A percentile compares a stretch with the other conserved stretches of the same genome.
These are phyloP conservation scores for Lentinula sp. DNA, from an alignment of 768 basidiomycete species.

Conservation along the genomic window DNA sequence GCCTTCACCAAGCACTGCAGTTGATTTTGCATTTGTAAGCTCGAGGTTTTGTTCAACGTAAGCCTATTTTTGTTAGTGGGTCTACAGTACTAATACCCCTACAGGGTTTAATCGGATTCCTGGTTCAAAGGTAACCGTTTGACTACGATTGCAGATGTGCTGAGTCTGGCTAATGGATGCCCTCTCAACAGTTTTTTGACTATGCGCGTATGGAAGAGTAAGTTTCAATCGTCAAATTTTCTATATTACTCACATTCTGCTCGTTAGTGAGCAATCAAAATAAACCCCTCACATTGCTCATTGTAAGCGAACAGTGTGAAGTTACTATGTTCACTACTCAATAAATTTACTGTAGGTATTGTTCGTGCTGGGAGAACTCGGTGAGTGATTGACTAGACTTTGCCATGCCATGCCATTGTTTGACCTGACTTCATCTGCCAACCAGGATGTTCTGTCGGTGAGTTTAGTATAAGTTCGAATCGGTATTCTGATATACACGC, in stretches of 20 bases:
- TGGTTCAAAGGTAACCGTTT: constrained; percentile 43
- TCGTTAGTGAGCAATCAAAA: constrained; percentile 44
- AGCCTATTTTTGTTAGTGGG: constrained; percentile 6
- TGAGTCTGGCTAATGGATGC: background rate
- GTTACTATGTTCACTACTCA: constrained; percentile 10
- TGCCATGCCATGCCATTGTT: background rate
- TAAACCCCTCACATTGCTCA: constrained; percentile 30
- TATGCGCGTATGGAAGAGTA: constrained; percentile 39
- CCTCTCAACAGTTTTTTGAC: constrained; percentile 29
- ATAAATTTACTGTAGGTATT: constrained; percentile 21
- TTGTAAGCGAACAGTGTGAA: constrained; percentile 22
- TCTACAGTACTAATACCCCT: background rate
- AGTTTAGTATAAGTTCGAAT: constrained; percentile 2
- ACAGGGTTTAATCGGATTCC: constrained; percentile 47
- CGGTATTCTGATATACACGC: background rate
- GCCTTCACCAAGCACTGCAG: background rate
- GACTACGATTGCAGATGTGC: background rate
- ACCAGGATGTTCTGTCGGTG: constrained; percentile 33
- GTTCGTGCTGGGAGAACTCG: constrained; percentile 46
- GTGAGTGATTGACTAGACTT: constrained; percentile 19
- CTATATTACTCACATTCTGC: background rate
- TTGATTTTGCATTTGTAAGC: constrained; percentile 20
- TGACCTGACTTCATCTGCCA: background rate
- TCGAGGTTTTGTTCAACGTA: constrained; percentile 55
- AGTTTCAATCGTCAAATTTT: constrained; percentile 10